Evolutionary conservation across 2,329 filamentous ascomycete species (phyloP).

Genomic region (Fusarium sp.): DNA sequence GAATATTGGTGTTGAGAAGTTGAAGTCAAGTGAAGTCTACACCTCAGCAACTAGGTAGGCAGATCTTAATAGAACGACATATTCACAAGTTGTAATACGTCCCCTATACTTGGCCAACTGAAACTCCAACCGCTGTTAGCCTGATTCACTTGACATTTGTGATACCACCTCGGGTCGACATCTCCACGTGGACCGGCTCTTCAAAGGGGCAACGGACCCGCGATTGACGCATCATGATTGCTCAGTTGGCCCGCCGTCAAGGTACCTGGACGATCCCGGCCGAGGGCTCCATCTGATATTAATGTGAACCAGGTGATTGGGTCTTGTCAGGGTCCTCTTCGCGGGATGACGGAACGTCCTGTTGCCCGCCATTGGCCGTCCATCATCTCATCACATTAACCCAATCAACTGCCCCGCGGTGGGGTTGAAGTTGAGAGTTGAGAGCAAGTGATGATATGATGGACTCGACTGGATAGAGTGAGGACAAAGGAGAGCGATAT

Average conservation of each 20-base stretch:
- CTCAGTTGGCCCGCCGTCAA: slow-evolving; percentile 25
- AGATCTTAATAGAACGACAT: background rate
- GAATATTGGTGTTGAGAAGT: background rate
- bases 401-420: slow-evolving; percentile 33
- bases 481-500: background rate
- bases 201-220: slow-evolving; percentile 11
- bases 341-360: slow-evolving; percentile 28
- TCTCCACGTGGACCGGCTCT: slow-evolving; percentile 24
- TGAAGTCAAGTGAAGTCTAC: background rate
- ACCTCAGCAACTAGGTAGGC: background rate
- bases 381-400: slow-evolving; percentile 1
- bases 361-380: slow-evolving; percentile 26
- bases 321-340: slow-evolving; percentile 12
- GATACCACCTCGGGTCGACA: slow-evolving; percentile 24
- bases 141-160: background rate
- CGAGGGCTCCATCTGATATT: slow-evolving; percentile 33
- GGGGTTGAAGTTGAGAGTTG: slow-evolving; percentile 29
- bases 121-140: background rate
- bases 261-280: slow-evolving; percentile 24
- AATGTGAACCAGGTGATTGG: slow-evolving; percentile 38
- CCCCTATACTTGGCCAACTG: background rate
- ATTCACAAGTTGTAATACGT: background rate
- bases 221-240: slow-evolving; percentile 34
- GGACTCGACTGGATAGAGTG: background rate
- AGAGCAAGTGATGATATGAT: slow-evolving; percentile 24